Evolutionary conservation across 352 stramenopile species (phyloP), one percentile per base, ranked within the genome.

Genomic region (Salisapilia sapeloensis): DNA sequence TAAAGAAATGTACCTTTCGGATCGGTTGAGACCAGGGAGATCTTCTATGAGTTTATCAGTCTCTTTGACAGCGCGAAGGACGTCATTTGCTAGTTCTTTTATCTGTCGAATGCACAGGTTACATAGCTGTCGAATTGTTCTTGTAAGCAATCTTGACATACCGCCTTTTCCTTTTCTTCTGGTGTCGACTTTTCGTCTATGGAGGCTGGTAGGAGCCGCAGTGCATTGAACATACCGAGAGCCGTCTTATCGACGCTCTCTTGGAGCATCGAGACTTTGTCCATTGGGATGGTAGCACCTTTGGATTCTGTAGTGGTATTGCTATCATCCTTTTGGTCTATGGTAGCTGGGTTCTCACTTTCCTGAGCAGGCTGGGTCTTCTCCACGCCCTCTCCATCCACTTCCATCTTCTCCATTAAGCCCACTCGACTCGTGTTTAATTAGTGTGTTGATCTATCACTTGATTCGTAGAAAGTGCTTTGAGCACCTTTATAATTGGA

Each of bases 201-300:
- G n/a, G 42, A 53, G 32, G 63, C 50, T 9, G 74, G 74, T 20
- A 90, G 45, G 24, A 90, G 40, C 3, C 74, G 70, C 46, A 90
- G 50, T 14, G 74, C 74, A 44, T 90, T 86, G 51, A 90, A 90
- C 74, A 90, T 90, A 29, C 67, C 79, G 19, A 90, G 53, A 49
- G 74, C 58, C 71, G 79, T 84, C 40, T 79, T 71, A 43, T 90
- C 74, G 29, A 90, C 63, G 48, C 74, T 86, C 32, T 81, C 64
- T 54, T 90, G 74, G 34, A 90, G 58, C 42, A 78, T 37, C 41
- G 74, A 72, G 15, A 90, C 74, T 37, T 85, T 90, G 42, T 90
- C 74, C 20, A 79, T 32, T 35, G 48, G 39, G 3, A 66, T 22
- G 19, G n/a, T n/a, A n/a, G n/a, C n/a, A n/a, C n/a, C n/a, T n/a